Conservation (phyloP, 2,329 filamentous ascomycete genomes). For the Colletotrichum sublineola region DNA sequence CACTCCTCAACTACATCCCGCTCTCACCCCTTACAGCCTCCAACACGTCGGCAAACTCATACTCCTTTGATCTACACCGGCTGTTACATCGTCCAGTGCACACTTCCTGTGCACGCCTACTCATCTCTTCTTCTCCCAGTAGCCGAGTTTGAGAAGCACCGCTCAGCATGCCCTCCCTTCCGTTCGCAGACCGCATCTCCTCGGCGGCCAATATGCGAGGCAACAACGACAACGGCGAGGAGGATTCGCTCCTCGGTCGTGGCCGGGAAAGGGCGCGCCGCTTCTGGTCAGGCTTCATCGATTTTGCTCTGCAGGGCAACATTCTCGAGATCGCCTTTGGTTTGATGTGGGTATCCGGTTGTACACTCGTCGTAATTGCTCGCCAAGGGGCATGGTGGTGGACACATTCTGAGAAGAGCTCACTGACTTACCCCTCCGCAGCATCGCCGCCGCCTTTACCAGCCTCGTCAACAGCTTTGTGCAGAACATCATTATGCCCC, state of each 20-base stretch:
- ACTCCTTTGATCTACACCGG: neutral
- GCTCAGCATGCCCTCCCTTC: slow-evolving; percentile 23
- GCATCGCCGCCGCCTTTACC: slow-evolving; percentile 79
- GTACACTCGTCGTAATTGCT: neutral
- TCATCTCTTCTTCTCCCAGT: neutral
- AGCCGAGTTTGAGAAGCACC: neutral
- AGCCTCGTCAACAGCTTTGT: slow-evolving; percentile 80
- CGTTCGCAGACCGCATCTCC: slow-evolving; percentile 30
- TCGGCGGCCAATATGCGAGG: slow-evolving; percentile 48
- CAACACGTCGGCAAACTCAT: neutral
- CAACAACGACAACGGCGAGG: slow-evolving; percentile 48
- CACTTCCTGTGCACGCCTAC: neutral
- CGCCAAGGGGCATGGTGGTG: neutral
- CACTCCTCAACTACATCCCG: slow-evolving; percentile 11
- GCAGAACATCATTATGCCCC: slow-evolving; percentile 76
- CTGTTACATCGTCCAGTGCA: neutral
- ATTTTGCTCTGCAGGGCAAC: slow-evolving; percentile 81
- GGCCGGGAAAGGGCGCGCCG: slow-evolving; percentile 62
- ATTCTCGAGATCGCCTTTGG: slow-evolving; percentile 82
- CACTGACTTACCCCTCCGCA: slow-evolving; percentile 48
- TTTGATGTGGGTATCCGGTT: slow-evolving; percentile 69
- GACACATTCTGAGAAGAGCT: neutral
- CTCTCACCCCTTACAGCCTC: slow-evolving; percentile 3
- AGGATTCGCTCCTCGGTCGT: slow-evolving; percentile 61
- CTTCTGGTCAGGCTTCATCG: slow-evolving; percentile 74